Evolutionary conservation across 2,329 filamentous ascomycete species (phyloP).

Genomic region (Berkeleyomyces basicola): DNA sequence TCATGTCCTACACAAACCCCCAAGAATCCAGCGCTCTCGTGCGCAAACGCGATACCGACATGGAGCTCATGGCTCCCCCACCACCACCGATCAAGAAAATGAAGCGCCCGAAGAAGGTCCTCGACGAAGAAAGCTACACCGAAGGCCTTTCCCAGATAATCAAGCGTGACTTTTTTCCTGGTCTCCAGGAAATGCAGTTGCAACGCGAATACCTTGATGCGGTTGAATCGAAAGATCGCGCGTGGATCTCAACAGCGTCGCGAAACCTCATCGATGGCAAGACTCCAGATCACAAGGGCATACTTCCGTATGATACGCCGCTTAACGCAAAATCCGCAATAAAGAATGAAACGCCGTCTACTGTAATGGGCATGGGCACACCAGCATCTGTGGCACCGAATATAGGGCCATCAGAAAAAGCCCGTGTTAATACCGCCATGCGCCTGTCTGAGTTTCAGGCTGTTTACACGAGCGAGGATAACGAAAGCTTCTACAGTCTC

Average conservation of each 20-base stretch:
- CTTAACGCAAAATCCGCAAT: slow-evolving; percentile 36
- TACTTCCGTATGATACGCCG: background rate
- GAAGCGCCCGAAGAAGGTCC: slow-evolving; percentile 71
- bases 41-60: slow-evolving; percentile 51
- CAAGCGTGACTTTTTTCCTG: slow-evolving; percentile 90
- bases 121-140: slow-evolving; percentile 90
- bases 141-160: slow-evolving; percentile 86
- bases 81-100: slow-evolving; percentile 75
- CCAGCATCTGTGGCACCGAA: slow-evolving; percentile 4
- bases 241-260: slow-evolving; percentile 74
- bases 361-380: background rate
- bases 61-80: slow-evolving; percentile 63
- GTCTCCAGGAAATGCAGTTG: slow-evolving; percentile 66
- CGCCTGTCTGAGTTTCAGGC: slow-evolving; percentile 65
- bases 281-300: slow-evolving; percentile 30
- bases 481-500: slow-evolving; percentile 87
- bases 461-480: slow-evolving; percentile 93
- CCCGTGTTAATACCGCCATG: slow-evolving; percentile 11
- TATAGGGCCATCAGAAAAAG: background rate
- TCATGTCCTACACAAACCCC: background rate
- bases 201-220: slow-evolving; percentile 90
- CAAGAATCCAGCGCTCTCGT: slow-evolving; percentile 40
- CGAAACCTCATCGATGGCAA: slow-evolving; percentile 59
- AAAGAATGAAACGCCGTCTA: slow-evolving; percentile 39
- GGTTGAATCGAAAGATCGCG: slow-evolving; percentile 64